Evolutionary conservation across 2,329 filamentous ascomycete genomes (phyloP), one percentile per base, ranked within the genome.

Genomic region (Albophoma yamanashiensis): DNA sequence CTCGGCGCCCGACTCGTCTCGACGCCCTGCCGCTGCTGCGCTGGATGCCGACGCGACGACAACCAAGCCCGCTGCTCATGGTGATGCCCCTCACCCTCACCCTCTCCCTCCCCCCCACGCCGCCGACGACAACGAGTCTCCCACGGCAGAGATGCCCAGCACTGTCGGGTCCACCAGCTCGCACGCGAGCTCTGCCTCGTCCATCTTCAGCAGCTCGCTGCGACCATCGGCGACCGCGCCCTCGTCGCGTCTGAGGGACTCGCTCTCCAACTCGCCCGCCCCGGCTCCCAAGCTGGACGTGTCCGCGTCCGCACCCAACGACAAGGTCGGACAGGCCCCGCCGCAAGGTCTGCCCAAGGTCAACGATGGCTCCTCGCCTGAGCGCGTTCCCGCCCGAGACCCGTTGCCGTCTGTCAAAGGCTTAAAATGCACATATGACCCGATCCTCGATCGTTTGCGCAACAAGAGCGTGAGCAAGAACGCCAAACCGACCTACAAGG

Each of bases 81-180:
- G 65, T 34, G 70, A 73, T 65, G 61, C 63, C 63, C 64, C 66
- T 58, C 67, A 62, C 57, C 56, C 63, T 57, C 71, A 45, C 63
- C 64, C 34, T 36, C 27, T 31, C 27, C 27, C 66, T 57, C 67
- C 69, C 59, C 61, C 71, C 65, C 84, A 87, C 74, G 84, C 84
- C 68, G 79, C 84, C 68, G 79, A 75, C 75, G 85, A 86, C 65
- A 82, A 75, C 75, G 85, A 86, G 64, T 82, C 80, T 63, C 70
- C 79, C 61, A 77, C 82, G 66, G 84, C 84, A 72, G 88, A 92
- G 68, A 81, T 87, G 58, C 80, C 88, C 69, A 88, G 87, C 72
- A 86, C 84, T 63, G 81, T 87, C 66, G 87, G 84, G 68, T 92
- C 89, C 57, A 83, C 86, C 60, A 90, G 86, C 74, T 91, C 89